These are phyloP conservation scores for Austropuccinia psidii DNA, from an alignment of 1,284 basidiomycete species.

Conservation along the genomic window DNA sequence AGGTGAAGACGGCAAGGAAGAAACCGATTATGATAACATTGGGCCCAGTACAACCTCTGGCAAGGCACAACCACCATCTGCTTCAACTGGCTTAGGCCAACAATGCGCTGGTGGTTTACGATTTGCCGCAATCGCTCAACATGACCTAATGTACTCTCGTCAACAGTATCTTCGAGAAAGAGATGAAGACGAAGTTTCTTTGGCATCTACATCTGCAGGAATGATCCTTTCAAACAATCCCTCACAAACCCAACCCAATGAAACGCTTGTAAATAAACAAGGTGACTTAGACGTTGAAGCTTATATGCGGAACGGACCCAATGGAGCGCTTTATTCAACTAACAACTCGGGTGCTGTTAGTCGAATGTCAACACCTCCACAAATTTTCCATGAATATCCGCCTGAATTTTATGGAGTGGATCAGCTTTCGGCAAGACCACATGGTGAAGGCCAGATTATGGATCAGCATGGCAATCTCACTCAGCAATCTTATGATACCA, in stretches of 20 bases:
- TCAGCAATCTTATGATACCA: neutral
- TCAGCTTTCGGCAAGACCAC: neutral
- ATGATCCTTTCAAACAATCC: neutral
- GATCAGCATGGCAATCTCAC: neutral
- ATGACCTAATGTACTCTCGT: constrained; percentile 43
- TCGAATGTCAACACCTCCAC: neutral
- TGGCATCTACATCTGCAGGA: constrained; percentile 36
- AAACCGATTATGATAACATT: neutral
- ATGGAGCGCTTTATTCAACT: neutral
- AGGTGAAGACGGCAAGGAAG: constrained; percentile 43
- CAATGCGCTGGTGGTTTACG: constrained; percentile 52
- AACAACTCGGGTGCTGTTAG: neutral
- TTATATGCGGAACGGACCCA: constrained; percentile 19
- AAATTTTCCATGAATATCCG: constrained; percentile 21
- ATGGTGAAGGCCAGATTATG: neutral
- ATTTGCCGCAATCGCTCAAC: constrained; percentile 49
- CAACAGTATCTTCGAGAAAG: constrained; percentile 43
- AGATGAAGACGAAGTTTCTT: constrained; percentile 43
- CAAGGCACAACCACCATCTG: constrained; percentile 57
- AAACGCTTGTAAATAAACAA: neutral
- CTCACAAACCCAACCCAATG: neutral
- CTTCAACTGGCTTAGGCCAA: constrained; percentile 63
- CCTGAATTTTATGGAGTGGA: neutral
- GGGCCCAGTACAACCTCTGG: too few species aligned
- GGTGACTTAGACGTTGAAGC: neutral